Base-by-base conservation (phyloP, 2,329 filamentous ascomycete genomes). In the Exophiala xenobiotica region DNA sequence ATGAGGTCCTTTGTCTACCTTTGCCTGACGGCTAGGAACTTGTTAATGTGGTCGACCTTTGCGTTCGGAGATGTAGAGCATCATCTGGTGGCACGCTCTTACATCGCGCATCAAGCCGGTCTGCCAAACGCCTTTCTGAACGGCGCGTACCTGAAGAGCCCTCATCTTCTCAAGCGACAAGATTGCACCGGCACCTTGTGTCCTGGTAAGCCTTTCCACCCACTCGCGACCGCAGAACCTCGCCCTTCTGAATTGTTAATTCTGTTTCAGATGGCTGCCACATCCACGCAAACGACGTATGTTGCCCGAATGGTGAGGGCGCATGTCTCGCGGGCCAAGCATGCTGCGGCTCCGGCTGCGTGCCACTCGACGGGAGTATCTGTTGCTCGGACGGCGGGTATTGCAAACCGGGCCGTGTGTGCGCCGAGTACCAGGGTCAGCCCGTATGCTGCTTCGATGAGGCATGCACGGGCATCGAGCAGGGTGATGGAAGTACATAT, bases 301-400 rank as follows among this genome's bases (percentile, higher is more conserved):
- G 46, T 19, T 41, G 37, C 46, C 37, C 46, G 8, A 23, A 7
- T 29, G 37, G 46, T 9, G 16, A 7, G 19, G 46, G 46, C 6
- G 46, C 46, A 9, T 49, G 46, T 19, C 19, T 29, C 11, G 4
- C 18, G 19, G 46, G 46, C 37, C 24, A 49, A 18, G 35, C 14
- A 12, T 49, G 46, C 16, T 49, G 46, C 20, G 46, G 46, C 8
- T 7, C 9, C 9, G 46, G 46, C 18, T 41, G 37, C 24, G 46
- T 49, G 7, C 46, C 46, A 11, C 35, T 49, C 7, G 46, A 49
- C 24, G 46, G 46, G 8, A 49, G 46, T 24, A 18, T 49, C 16
- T 49, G 46, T n/a, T 49, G 46, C 11, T 41, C 35, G 22, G 24
- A 41, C 46, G 46, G 46, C n/a, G 29, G 31, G 3, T 39, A 38